phyloP scores from a whole-genome alignment of 2,329 filamentous ascomycete species.

The Diaporthe australafricana region DNA sequence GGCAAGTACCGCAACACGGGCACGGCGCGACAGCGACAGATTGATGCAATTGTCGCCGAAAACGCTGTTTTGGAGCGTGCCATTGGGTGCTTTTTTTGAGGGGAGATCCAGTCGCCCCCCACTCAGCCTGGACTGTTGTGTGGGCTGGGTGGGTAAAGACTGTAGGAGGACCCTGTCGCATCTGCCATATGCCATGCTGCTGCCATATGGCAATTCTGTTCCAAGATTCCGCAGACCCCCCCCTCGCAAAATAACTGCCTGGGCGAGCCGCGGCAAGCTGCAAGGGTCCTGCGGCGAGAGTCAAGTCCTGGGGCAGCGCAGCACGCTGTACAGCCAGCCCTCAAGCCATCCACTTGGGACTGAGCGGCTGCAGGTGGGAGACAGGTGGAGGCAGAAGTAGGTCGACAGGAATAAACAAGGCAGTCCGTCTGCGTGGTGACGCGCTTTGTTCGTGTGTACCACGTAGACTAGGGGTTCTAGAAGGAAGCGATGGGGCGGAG shows the following conservation, averaged over 20 bases:
- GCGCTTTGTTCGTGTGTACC: conserved; percentile 21
- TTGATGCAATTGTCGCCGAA: conserved; percentile 32
- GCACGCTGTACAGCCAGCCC: conserved; percentile 31
- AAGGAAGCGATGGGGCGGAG: conserved; percentile 24
- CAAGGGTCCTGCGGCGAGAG: conserved; percentile 14
- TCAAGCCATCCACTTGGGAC: conserved; percentile 14
- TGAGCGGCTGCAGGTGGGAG: background rate
- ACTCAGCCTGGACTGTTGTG: conserved; percentile 28
- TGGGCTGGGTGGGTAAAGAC: conserved; percentile 23
- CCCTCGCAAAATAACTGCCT: background rate
- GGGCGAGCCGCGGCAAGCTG: conserved; percentile 23
- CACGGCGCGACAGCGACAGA: conserved; percentile 30
- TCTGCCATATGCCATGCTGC: conserved; percentile 29
- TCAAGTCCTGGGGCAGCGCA: conserved; percentile 3
- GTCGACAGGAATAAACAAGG: conserved; percentile 28
- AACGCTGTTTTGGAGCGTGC: conserved; percentile 21
- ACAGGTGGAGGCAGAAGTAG: conserved; percentile 16
- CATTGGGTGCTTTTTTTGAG: conserved; percentile 15
- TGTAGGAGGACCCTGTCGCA: conserved; percentile 28
- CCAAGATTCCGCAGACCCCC: background rate
- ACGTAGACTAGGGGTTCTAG: conserved; percentile 26
- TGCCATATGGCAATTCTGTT: conserved; percentile 33
- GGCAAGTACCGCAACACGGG: conserved; percentile 28
- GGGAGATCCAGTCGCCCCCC: conserved; percentile 25
- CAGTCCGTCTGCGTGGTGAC: conserved; percentile 20